Base-by-base conservation (phyloP, 345 rosid species). In the Lepidium aucheri region DNA sequence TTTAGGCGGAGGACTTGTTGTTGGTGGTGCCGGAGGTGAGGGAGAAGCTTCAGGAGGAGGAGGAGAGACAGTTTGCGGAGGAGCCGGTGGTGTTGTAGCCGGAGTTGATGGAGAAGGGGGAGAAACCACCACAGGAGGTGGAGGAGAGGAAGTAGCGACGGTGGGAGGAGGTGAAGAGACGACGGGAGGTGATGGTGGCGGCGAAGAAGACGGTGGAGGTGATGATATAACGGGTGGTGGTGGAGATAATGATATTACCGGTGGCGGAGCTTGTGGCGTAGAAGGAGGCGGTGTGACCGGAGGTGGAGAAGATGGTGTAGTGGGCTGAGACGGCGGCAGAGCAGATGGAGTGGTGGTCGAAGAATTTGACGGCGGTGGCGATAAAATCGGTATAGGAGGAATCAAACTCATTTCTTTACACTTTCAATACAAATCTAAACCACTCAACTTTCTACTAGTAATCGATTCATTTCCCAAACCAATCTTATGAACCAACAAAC, bases 331-430 rank as follows among this genome's bases (percentile, higher is more conserved):
- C 28, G 75, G 39, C 8, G 77, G 68, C 26, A 82, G 79, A 58
- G 85, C 66, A 9, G 88, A 79, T 36, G 85, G 32, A 28, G 32
- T 60, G 63, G 81, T 74, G 54, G 72, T 43, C 9, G 85, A 58
- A 46, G 85, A 60, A 76, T 77, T 49, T 3, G 78, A 63, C 34
- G 83, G 26, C 16, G 82, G 74, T 40, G 88, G 69, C 18, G 76
- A 40, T 40, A 67, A 78, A 75, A 41, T 57, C 62, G 65, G 86
- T 70, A 69, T 80, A 67, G 87, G 79, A 68, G 78, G 64, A 67
- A 74, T 33, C 69, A 82, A 80, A 74, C 77, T 78, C 90, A 89
- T 88, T 87, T 46, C 59, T 74, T 41, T 14, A 35, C 22, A 47
- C 32, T 54, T 11, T 3, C 28, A 1, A 33, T 15, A 34, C 7